Evolutionary conservation across 2,329 filamentous ascomycete genomes (phyloP).

Genomic region (Pseudogymnoascus sp.): DNA sequence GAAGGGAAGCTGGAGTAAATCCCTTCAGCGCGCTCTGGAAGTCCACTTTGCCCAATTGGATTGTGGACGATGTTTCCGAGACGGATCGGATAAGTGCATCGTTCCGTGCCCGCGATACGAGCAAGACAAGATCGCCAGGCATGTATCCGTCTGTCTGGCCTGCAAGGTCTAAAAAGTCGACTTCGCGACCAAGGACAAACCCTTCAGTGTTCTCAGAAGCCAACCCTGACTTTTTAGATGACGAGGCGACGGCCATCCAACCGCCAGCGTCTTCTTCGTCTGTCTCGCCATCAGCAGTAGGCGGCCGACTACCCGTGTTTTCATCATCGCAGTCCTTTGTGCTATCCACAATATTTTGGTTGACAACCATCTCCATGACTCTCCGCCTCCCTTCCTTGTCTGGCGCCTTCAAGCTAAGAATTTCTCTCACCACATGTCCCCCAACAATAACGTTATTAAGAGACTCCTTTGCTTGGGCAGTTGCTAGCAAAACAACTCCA

Average conservation of each 20-base stretch:
- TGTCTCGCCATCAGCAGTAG: constrained; percentile 45
- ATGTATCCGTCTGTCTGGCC: constrained; percentile 96
- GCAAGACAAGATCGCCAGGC: constrained; percentile 82
- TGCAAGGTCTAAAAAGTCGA: constrained; percentile 89
- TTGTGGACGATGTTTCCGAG: constrained; percentile 38
- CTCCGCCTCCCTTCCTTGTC: constrained; percentile 82
- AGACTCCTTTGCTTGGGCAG: constrained; percentile 86
- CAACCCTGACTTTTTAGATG: constrained; percentile 38
- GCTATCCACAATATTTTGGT: constrained; percentile 39
- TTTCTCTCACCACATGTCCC: constrained; percentile 86
- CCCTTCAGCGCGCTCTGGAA: constrained; percentile 80
- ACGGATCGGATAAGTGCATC: constrained; percentile 87
- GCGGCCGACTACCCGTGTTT: constrained; percentile 43
- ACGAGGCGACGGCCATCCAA: constrained; percentile 70
- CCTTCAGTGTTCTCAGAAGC: constrained; percentile 42
- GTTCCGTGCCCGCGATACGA: constrained; percentile 80
- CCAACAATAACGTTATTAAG: constrained; percentile 86
- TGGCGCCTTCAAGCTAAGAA: constrained; percentile 79
- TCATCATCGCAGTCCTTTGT: constrained; percentile 32
- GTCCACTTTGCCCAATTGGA: constrained; percentile 64
- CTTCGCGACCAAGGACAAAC: constrained; percentile 64
- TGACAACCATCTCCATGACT: constrained; percentile 73
- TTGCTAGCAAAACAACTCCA: constrained; percentile 79
- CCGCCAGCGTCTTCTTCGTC: constrained; percentile 48
- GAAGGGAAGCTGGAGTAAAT: constrained; percentile 89